Percentiles rank a stretch among this genome's conserved stretches.
phyloP scores from a whole-genome alignment of 2,329 filamentous ascomycete species.

The Clarireedia hainanense region DNA sequence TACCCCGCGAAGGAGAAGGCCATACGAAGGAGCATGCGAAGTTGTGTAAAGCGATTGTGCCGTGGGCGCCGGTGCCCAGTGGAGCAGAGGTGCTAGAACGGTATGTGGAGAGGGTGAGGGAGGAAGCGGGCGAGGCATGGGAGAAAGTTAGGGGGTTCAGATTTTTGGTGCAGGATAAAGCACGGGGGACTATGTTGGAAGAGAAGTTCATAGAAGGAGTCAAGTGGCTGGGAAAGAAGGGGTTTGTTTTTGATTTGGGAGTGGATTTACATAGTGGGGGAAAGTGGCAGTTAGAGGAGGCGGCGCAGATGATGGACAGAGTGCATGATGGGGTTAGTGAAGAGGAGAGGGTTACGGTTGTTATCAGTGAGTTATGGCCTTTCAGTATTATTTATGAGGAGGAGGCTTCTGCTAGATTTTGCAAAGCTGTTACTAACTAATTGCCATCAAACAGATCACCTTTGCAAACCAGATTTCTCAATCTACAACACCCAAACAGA shows the following conservation, averaged over 20 bases:
- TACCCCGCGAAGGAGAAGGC: constrained; percentile 48
- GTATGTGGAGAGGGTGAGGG: constrained; percentile 57
- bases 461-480: constrained; percentile 77
- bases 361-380: constrained; percentile 25
- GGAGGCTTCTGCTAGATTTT: neutral
- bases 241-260: constrained; percentile 72
- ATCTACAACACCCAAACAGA: constrained; percentile 44
- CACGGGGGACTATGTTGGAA: constrained; percentile 54
- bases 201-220: constrained; percentile 57
- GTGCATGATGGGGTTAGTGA: constrained; percentile 55
- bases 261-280: constrained; percentile 75
- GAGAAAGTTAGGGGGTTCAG: constrained; percentile 67
- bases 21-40: constrained; percentile 43
- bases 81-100: constrained; percentile 49
- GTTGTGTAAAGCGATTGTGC: constrained; percentile 62
- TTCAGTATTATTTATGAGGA: neutral
- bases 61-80: constrained; percentile 78
- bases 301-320: constrained; percentile 59
- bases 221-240: constrained; percentile 54
- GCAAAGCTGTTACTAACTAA: neutral
- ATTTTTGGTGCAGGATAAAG: constrained; percentile 75
- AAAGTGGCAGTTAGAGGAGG: constrained; percentile 63
- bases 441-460: constrained; percentile 54
- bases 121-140: constrained; percentile 55
- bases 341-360: constrained; percentile 41